A percentile compares a stretch with the other conserved stretches of the same genome.
Evolutionary conservation across 2,329 filamentous ascomycete species (phyloP).

Genomic region (Alternaria triticimaculans): DNA sequence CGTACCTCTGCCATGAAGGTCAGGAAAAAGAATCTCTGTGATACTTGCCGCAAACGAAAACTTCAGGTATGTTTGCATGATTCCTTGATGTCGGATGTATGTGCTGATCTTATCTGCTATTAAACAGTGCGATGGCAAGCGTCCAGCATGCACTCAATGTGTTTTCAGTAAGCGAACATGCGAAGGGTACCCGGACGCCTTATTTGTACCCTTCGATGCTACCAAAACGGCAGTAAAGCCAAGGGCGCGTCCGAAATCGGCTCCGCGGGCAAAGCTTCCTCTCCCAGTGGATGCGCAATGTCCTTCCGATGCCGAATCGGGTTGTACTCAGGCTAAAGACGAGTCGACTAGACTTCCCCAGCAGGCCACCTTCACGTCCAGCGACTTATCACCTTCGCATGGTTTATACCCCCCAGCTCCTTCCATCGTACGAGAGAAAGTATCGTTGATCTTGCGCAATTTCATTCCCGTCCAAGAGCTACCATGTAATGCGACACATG

Average conservation of each 20-base stretch:
- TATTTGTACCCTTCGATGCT: not conserved
- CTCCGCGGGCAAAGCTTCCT: not conserved
- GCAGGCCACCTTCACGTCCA: not conserved
- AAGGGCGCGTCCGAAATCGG: not conserved
- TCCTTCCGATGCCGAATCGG: not conserved
- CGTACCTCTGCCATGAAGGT: not conserved
- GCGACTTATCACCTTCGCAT: not conserved
- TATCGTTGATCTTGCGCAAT: not conserved
- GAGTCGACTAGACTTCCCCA: not conserved
- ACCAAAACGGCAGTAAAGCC: not conserved
- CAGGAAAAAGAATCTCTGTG: not conserved
- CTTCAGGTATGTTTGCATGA: not conserved
- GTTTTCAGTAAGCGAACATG: not conserved
- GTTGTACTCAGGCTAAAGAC: not conserved
- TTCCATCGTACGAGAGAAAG: not conserved
- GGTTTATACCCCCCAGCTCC: not conserved
- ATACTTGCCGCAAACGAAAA: not conserved
- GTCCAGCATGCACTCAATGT: not conserved
- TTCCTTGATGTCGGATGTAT: too few relatives aligned
- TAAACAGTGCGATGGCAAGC: not conserved
- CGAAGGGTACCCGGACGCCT: not conserved
- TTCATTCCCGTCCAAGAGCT: not conserved
- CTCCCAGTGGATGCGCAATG: not conserved
- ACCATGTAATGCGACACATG: not conserved
- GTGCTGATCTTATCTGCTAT: not conserved